phyloP scores from a whole-genome alignment of 305 asterid genomes.

The Solanum hybrid region DNA sequence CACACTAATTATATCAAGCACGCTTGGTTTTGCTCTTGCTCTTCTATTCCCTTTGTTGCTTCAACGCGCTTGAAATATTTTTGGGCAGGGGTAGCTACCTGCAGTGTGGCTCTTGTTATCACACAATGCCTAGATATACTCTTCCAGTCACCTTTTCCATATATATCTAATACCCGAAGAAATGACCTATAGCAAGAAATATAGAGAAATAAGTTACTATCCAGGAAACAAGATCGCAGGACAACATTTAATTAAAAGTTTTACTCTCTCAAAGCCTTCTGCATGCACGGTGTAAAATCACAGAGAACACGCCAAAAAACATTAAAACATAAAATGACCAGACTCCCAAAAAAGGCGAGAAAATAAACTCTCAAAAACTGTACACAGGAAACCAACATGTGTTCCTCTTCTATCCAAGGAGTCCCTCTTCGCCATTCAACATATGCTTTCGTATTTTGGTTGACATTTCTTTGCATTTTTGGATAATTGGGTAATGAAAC shows the following conservation, averaged over 20 bases:
- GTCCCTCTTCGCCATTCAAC: neutral
- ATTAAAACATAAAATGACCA: neutral
- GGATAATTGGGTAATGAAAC: neutral
- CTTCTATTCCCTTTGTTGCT: neutral
- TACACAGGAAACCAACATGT: neutral
- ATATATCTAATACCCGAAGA: neutral
- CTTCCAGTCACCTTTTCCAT: neutral
- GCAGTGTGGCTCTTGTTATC: neutral
- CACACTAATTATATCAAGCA: neutral
- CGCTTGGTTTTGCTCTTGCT: neutral
- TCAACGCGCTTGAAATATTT: neutral
- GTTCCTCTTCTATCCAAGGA: neutral
- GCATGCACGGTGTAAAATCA: neutral
- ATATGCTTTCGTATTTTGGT: neutral
- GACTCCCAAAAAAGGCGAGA: neutral
- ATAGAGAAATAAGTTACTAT: neutral
- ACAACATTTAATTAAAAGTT: neutral
- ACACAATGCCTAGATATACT: neutral
- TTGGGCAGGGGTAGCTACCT: neutral
- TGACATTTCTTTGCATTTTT: neutral
- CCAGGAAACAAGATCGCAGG: neutral
- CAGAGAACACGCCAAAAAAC: neutral
- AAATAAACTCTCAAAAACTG: neutral
- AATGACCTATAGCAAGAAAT: neutral
- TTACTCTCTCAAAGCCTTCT: neutral